Conservation (phyloP, 2,329 filamentous ascomycete species). For the Penicillium glabrum region DNA sequence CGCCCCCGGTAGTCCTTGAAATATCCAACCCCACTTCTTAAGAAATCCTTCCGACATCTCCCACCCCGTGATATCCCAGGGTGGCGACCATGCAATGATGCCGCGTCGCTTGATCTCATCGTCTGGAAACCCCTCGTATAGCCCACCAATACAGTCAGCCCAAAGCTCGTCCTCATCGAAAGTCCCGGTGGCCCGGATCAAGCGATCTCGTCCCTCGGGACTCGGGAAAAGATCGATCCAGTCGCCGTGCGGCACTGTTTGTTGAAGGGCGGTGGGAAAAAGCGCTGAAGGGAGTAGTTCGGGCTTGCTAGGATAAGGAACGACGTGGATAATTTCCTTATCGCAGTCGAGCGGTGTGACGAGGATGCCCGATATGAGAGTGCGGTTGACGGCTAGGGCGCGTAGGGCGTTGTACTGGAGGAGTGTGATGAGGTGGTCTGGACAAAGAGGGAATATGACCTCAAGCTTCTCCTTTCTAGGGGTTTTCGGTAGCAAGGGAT, state of each 20-base stretch:
- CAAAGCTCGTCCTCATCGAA: constrained; percentile 49
- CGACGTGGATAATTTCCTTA: constrained; percentile 29
- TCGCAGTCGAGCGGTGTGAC: constrained; percentile 33
- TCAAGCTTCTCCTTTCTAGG: constrained; percentile 15
- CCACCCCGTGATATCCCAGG: constrained; percentile 43
- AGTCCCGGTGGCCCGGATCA: constrained; percentile 37
- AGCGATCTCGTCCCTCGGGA: constrained; percentile 40
- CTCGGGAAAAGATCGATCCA: constrained; percentile 47
- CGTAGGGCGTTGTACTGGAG: constrained; percentile 45
- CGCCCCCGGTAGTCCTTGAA: constrained; percentile 10
- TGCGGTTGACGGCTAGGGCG: constrained; percentile 38
- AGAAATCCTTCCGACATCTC: constrained; percentile 45
- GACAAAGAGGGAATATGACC: constrained; percentile 40
- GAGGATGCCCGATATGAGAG: constrained; percentile 34
- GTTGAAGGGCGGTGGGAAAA: constrained; percentile 42
- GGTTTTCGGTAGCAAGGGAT: constrained; percentile 29
- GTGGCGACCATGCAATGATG: constrained; percentile 46
- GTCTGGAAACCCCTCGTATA: constrained; percentile 48
- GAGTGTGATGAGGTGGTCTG: constrained; percentile 46
- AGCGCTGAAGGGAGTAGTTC: constrained; percentile 33
- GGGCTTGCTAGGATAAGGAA: constrained; percentile 30
- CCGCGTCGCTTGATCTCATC: constrained; percentile 43
- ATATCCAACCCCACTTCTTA: constrained; percentile 26
- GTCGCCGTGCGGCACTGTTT: constrained; percentile 37
- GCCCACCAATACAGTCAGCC: constrained; percentile 44